Evolutionary conservation across 176 grass and related monocot species (phyloP).

Genomic region (Olyra latifolia): DNA sequence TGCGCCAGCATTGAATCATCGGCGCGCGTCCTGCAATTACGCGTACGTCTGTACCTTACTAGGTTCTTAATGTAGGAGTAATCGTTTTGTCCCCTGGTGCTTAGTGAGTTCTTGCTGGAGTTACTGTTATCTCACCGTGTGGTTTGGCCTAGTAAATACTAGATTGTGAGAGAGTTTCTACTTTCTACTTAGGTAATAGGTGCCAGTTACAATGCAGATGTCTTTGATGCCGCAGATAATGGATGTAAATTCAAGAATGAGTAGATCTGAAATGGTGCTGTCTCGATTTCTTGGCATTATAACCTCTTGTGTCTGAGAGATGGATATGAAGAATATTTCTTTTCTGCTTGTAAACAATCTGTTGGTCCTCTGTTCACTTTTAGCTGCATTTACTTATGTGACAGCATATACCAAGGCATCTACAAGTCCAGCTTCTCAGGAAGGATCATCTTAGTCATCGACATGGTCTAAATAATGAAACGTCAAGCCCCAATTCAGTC

Average conservation of each 20-base stretch:
- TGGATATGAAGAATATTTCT: not conserved
- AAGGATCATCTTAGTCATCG: slow-evolving; percentile 44
- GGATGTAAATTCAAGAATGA: not conserved
- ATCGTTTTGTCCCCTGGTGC: slow-evolving; percentile 38
- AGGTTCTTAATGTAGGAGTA: slow-evolving; percentile 41
- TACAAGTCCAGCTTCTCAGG: slow-evolving; percentile 68
- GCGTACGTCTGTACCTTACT: slow-evolving; percentile 38
- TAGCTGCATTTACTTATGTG: slow-evolving; percentile 36
- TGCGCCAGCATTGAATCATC: slow-evolving; percentile 35
- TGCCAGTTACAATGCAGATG: not conserved
- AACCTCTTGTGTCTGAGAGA: not conserved
- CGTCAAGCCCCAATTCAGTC: slow-evolving; percentile 79
- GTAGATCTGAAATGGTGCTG: not conserved
- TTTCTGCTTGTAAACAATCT: not conserved
- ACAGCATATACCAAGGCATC: slow-evolving; percentile 68
- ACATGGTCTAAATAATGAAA: slow-evolving; percentile 44
- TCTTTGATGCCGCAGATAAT: not conserved
- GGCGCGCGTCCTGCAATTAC: slow-evolving; percentile 17
- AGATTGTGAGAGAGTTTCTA: not conserved
- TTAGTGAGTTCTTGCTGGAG: slow-evolving; percentile 27
- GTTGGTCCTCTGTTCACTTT: slow-evolving; percentile 3
- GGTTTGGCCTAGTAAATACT: not conserved
- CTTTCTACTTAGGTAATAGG: not conserved
- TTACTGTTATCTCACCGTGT: slow-evolving; percentile 12
- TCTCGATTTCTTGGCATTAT: not conserved